A percentile compares a stretch with the other conserved stretches of the same genome.
These are phyloP conservation scores for Inga laurina DNA, from an alignment of 306 rosid species.

Conservation along the genomic window DNA sequence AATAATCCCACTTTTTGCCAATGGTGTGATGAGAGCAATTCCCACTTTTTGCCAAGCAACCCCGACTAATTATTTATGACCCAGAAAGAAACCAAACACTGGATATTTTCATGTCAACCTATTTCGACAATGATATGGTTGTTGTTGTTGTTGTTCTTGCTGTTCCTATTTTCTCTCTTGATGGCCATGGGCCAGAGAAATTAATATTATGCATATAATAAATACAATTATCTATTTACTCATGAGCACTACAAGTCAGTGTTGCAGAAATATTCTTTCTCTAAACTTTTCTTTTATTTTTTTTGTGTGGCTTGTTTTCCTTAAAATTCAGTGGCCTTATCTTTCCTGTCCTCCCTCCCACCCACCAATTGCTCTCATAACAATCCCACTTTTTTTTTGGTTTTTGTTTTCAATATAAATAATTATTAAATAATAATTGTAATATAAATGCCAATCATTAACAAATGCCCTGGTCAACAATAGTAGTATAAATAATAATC, in stretches of 20 bases:
- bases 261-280: neutral
- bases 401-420: too few species aligned
- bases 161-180: neutral
- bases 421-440: too few species aligned
- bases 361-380: neutral
- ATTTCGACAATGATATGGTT: slow-evolving; percentile 37
- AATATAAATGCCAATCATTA: too few species aligned
- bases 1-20: too few species aligned
- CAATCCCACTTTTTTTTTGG: too few species aligned
- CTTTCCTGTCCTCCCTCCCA: too few species aligned
- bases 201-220: neutral
- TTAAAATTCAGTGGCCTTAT: neutral
- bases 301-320: neutral
- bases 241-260: neutral
- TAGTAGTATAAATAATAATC: too few species aligned
- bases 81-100: slow-evolving; percentile 51
- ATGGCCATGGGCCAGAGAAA: neutral
- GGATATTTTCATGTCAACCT: slow-evolving; percentile 55
- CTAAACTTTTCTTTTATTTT: neutral
- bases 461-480: too few species aligned
- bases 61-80: neutral
- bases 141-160: too few species aligned
- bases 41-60: slow-evolving; percentile 59
- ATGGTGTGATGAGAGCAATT: slow-evolving; percentile 20
- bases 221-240: neutral